Conservation (phyloP, 805 yeast genomes). For the Lipomyces sp. region DNA sequence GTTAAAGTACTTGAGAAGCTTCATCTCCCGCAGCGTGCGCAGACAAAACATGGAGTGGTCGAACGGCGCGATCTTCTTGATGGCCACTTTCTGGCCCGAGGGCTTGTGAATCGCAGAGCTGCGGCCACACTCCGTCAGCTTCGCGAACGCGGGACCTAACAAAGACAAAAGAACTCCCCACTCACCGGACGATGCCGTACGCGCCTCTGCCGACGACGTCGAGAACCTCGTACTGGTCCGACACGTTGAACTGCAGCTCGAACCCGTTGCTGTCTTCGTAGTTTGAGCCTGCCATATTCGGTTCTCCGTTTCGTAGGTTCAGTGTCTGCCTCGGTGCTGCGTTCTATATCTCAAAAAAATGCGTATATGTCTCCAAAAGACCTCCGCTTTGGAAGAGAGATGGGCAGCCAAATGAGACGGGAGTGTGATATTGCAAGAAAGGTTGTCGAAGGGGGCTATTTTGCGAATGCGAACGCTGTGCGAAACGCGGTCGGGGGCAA, state of each 20-base stretch:
- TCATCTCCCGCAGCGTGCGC: slow-evolving; percentile 84
- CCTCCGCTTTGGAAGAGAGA: too few relatives aligned
- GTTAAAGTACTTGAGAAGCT: slow-evolving; percentile 81
- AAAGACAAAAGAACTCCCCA: neutral
- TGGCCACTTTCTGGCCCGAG: slow-evolving; percentile 85
- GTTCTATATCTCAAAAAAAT: too few relatives aligned
- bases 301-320: too few relatives aligned
- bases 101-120: slow-evolving; percentile 84
- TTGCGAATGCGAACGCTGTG: too few relatives aligned
- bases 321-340: too few relatives aligned
- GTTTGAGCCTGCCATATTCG: neutral
- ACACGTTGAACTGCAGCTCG: slow-evolving; percentile 68
- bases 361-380: too few relatives aligned
- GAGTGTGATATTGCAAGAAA: too few relatives aligned
- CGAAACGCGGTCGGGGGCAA: too few relatives aligned
- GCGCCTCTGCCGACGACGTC: slow-evolving; percentile 95
- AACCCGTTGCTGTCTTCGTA: slow-evolving; percentile 33
- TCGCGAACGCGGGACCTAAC: too few relatives aligned
- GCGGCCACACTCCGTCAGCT: too few relatives aligned
- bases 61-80: slow-evolving; percentile 90
- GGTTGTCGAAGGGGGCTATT: too few relatives aligned
- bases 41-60: slow-evolving; percentile 84
- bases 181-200: slow-evolving; percentile 71
- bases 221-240: slow-evolving; percentile 78
- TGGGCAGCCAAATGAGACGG: too few relatives aligned